phyloP scores from a whole-genome alignment of 108 stramenopile genomes.

The Asterionellopsis glacialis region DNA sequence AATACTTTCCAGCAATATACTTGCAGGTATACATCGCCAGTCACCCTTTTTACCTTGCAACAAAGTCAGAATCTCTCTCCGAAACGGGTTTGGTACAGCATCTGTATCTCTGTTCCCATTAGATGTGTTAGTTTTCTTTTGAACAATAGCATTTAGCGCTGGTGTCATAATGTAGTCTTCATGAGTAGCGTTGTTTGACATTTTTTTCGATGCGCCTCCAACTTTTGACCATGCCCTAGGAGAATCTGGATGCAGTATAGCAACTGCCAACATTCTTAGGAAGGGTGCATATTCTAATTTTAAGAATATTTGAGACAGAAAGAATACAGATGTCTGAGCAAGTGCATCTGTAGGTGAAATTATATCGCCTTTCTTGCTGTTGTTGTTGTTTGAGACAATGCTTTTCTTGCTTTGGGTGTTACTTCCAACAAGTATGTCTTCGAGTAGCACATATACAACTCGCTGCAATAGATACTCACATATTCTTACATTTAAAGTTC shows the following conservation, averaged over 20 bases:
- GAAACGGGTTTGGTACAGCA: slow-evolving; percentile 29
- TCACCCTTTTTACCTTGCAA: slow-evolving; percentile 32
- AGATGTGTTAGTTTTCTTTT: not conserved
- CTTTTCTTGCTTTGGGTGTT: no score
- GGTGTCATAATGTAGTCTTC: slow-evolving; percentile 37
- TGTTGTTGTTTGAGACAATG: no score
- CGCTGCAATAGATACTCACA: slow-evolving; percentile 63
- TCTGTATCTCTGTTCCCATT: slow-evolving; percentile 5
- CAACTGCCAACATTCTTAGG: slow-evolving; percentile 55
- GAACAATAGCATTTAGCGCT: slow-evolving; percentile 38
- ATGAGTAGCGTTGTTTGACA: not conserved
- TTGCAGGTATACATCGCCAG: slow-evolving; percentile 40
- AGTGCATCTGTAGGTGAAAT: slow-evolving; percentile 42
- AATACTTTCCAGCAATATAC: slow-evolving; percentile 57
- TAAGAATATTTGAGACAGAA: slow-evolving; percentile 44
- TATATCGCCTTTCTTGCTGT: slow-evolving; percentile 20
- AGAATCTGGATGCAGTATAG: slow-evolving; percentile 48
- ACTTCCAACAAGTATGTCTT: not conserved
- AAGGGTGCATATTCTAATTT: slow-evolving; percentile 41
- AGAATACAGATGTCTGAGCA: slow-evolving; percentile 37
- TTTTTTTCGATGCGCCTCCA: not conserved
- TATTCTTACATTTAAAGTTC: slow-evolving; percentile 63
- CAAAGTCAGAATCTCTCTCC: slow-evolving; percentile 29
- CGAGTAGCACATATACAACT: slow-evolving; percentile 49
- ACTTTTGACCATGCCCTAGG: slow-evolving; percentile 24